Base-by-base conservation (phyloP, 768 basidiomycete species). In the Tulasnella sp. region DNA sequence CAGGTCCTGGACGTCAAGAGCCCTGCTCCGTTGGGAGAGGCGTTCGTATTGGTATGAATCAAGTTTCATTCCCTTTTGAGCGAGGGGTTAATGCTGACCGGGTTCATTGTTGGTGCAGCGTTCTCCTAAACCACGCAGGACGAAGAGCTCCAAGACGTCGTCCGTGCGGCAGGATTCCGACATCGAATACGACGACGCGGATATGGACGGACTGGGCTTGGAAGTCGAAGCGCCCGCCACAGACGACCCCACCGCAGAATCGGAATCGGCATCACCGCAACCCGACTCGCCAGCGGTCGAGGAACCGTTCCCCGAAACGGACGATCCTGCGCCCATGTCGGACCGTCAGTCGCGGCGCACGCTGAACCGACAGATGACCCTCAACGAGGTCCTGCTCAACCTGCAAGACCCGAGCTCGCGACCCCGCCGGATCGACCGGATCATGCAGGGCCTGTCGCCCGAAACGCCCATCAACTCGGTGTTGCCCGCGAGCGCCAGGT, bases 331-430 rank as follows among this genome's bases (percentile, higher is more conserved):
- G 16, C 11, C 31, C 14, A 24, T 6, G 3, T 31, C 14, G 3
- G 48, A 54, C 40, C 77, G 34, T 3, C 58, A 60, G 22, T 18
- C 11, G 22, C 12, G 64, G 22, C 58, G 20, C 40, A 34, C 77
- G 41, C 11, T 28, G 6, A 4, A 64, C 31, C 50, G 50, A 28
- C 79, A 80, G 46, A 20, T 75, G 28, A 50, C 41, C 24, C 48
- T 80, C 7, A 40, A 80, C 72, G 58, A 46, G 46, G 79, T 80
- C 40, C 20, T 80, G 16, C 37, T 80, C 31, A 80, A 80, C 44
- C n/a, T 80, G 42, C 79, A 73, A 31, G 72, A 73, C 37, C 69
- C 79, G 22, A 46, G 41, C 6, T 46, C 48, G 40, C 79, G 79
- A 7, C 79, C 72, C 20, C 37, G 79, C 6, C 20, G 77, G 58